Base-by-base conservation (phyloP, 495 filamentous ascomycete species). In the Acidiella bohemica region DNA sequence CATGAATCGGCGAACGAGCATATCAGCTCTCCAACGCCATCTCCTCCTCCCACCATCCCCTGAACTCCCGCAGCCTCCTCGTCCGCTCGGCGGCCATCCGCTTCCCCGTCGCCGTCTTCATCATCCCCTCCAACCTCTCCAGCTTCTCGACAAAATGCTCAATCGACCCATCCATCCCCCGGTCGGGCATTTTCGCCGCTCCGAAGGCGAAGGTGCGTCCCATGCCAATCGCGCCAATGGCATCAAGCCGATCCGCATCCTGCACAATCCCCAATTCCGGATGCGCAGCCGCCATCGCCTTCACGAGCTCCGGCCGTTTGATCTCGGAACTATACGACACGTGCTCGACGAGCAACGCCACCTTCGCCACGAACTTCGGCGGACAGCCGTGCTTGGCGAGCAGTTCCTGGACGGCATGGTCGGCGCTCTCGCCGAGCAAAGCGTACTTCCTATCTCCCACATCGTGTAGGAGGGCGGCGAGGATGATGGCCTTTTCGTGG, bases 211-310 rank as follows among this genome's bases (percentile, higher is more conserved):
- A 93, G 31, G 72, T 68, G 28, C 87, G 58, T 2, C 71, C 87
- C 39, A 93, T 73, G 2, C 85, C 86, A 34, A 93, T 67, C 0
- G 82, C 83, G 1, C 87, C 87, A 49, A 93, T 72, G 2, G 87
- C 84, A 67, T 94, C 86, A 27, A 94, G 62, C 7, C 86, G 67
- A 62, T 94, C 87, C 1, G 86, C 87, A 59, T 93, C 86, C 59
- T 93, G 87, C 10, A 93, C 85, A 31, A 92, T 70, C 0, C 69
- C 84, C 5, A 94, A 62, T 59, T 94, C 86, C 0, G 77, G 81
- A 53, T 79, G 63, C 24, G 64, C 39, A 4, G 55, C 49, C 10
- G 90, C 61, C 5, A 84, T 57, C 0, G 50, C 49, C 1, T 58
- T 57, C 0, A 81, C 70, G 21, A 54, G 53, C 4, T 55, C 46